phyloP scores from a whole-genome alignment of 2,329 filamentous ascomycete species.

The Claviceps sp. region DNA sequence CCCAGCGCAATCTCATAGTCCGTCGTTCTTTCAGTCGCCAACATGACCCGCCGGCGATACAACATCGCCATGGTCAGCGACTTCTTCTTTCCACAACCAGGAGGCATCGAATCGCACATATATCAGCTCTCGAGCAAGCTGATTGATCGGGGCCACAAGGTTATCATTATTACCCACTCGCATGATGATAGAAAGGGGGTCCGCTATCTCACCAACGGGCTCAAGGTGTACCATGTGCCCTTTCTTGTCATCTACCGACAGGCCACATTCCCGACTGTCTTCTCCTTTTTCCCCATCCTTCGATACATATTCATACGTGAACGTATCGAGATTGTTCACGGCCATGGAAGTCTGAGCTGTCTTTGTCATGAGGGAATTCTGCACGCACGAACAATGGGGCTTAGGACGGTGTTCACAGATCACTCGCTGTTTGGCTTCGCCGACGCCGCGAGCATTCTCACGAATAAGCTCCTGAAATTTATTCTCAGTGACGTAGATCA shows the following conservation, averaged over 20 bases:
- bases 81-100: constrained; percentile 97
- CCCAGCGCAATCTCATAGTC: constrained; percentile 1
- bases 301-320: constrained; percentile 92
- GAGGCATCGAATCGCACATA: constrained; percentile 94
- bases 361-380: constrained; percentile 90
- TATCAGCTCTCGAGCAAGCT: constrained; percentile 95
- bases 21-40: constrained; percentile 13
- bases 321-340: constrained; percentile 92
- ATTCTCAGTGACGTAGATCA: constrained; percentile 93
- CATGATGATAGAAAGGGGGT: constrained; percentile 85
- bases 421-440: constrained; percentile 96
- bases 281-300: constrained; percentile 97
- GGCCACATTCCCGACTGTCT: constrained; percentile 88
- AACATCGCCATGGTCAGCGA: constrained; percentile 90
- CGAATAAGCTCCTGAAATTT: constrained; percentile 95
- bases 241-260: constrained; percentile 93
- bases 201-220: constrained; percentile 88
- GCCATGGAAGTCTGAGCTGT: constrained; percentile 87
- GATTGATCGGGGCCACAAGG: constrained; percentile 93
- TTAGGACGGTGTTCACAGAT: constrained; percentile 93
- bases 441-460: constrained; percentile 87
- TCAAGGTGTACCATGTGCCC: constrained; percentile 96
- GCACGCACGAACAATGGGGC: constrained; percentile 88
- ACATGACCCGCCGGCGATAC: constrained; percentile 43
- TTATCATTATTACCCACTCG: constrained; percentile 92